Conservation (phyloP, 305 asterid genomes). For the Solanum hybrid region DNA sequence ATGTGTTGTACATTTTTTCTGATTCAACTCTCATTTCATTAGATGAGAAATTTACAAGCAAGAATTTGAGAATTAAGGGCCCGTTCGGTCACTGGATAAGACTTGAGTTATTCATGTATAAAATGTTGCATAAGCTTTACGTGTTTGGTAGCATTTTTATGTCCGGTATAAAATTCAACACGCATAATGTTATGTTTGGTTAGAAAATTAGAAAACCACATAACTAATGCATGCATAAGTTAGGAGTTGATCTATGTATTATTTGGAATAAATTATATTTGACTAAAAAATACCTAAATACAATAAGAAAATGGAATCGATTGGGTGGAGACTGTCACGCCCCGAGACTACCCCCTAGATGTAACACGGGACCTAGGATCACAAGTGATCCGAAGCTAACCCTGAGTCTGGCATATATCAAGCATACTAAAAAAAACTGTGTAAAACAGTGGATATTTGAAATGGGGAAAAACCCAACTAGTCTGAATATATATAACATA, state of each 20-base stretch:
- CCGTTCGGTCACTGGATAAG: not conserved
- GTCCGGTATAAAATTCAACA: not conserved
- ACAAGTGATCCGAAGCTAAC: not conserved
- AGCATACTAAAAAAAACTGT: not conserved
- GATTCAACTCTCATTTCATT: not conserved
- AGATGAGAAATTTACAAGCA: not conserved
- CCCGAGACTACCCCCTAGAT: not conserved
- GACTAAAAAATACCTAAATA: not conserved
- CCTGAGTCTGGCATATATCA: not conserved
- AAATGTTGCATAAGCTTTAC: not conserved
- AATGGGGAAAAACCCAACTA: not conserved
- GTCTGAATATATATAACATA: not conserved
- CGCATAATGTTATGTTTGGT: not conserved
- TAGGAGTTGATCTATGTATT: not conserved
- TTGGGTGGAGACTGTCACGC: not conserved
- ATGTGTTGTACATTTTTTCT: not conserved
- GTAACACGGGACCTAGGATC: not conserved
- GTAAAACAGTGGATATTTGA: not conserved
- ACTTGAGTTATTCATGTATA: not conserved
- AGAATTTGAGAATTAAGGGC: not conserved
- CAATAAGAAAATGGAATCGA: not conserved
- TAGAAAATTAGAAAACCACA: not conserved
- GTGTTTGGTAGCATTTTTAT: not conserved
- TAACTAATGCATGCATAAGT: not conserved
- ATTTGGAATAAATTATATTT: not conserved